phyloP scores from a whole-genome alignment of 768 basidiomycete genomes.

The Lactarius psammicola region DNA sequence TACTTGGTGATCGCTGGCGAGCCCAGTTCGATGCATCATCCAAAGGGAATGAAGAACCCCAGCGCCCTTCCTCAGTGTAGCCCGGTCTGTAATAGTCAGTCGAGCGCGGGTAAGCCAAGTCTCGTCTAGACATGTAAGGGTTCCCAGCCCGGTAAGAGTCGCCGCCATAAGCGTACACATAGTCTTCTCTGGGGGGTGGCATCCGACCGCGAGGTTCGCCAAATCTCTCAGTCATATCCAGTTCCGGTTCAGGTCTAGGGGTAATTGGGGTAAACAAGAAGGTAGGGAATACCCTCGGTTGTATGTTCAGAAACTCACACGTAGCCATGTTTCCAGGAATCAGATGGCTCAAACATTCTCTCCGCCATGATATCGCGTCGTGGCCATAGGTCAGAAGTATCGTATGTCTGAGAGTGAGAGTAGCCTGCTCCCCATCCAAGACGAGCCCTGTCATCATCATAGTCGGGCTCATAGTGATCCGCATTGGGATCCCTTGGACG shows the following conservation, averaged over 20 bases:
- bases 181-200: slow-evolving; percentile 32
- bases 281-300: background rate
- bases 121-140: slow-evolving; percentile 41
- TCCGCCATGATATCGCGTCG: slow-evolving; percentile 42
- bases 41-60: slow-evolving; percentile 35
- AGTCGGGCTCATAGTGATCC: slow-evolving; percentile 20
- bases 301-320: slow-evolving; percentile 14
- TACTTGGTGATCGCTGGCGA: slow-evolving; percentile 19
- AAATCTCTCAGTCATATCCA: slow-evolving; percentile 25
- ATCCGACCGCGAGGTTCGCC: slow-evolving; percentile 20
- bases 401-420: slow-evolving; percentile 30
- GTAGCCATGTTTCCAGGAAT: slow-evolving; percentile 47
- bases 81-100: slow-evolving; percentile 54
- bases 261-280: slow-evolving; percentile 20
- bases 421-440: slow-evolving; percentile 12
- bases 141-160: slow-evolving; percentile 48
- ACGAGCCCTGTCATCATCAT: slow-evolving; percentile 17
- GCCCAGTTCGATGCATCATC: slow-evolving; percentile 31
- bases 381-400: slow-evolving; percentile 34
- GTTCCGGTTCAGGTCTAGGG: slow-evolving; percentile 14
- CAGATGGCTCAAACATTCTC: slow-evolving; percentile 72
- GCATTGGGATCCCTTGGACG: slow-evolving; percentile 34
- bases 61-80: slow-evolving; percentile 38
- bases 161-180: slow-evolving; percentile 44
- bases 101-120: slow-evolving; percentile 38